Conservation (phyloP, 805 yeast genomes). For the Sugiyamaella mastotermitis region DNA sequence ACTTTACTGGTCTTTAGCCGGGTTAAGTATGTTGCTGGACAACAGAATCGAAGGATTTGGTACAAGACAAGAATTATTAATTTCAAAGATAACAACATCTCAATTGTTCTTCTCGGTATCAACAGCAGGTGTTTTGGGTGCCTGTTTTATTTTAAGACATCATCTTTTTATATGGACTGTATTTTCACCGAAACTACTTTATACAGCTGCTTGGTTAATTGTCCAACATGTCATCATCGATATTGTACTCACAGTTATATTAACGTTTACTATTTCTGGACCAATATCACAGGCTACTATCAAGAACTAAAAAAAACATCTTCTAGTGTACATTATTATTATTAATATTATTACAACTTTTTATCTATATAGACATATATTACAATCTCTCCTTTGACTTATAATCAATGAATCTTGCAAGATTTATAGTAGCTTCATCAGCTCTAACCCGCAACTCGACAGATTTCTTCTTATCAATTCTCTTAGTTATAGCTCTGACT, state of each 20-base stretch:
- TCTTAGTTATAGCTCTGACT: slow-evolving; percentile 50
- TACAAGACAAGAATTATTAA: too few species aligned
- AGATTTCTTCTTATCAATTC: slow-evolving; percentile 59
- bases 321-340: too few species aligned
- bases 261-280: slow-evolving; percentile 1
- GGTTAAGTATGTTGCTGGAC: slow-evolving; percentile 36
- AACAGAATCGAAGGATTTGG: slow-evolving; percentile 22
- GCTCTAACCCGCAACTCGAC: slow-evolving; percentile 53
- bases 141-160: slow-evolving; percentile 70
- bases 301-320: too few species aligned
- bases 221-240: slow-evolving; percentile 25
- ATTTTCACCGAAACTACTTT: slow-evolving; percentile 86
- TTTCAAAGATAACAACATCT: slow-evolving; percentile 13
- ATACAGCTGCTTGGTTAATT: slow-evolving; percentile 64
- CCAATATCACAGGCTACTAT: too few species aligned
- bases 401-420: slow-evolving; percentile 73
- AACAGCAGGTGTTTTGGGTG: slow-evolving; percentile 51
- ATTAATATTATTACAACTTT: too few species aligned
- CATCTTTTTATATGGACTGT: slow-evolving; percentile 98
- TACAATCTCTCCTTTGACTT: slow-evolving; percentile 34
- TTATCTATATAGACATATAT: background rate
- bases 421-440: slow-evolving; percentile 59
- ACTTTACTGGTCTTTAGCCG: slow-evolving; percentile 66
- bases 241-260: slow-evolving; percentile 7
- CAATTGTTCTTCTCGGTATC: slow-evolving; percentile 54